phyloP scores from a whole-genome alignment of 2,329 filamentous ascomycete species.

The Colletotrichum neosansevieriae region DNA sequence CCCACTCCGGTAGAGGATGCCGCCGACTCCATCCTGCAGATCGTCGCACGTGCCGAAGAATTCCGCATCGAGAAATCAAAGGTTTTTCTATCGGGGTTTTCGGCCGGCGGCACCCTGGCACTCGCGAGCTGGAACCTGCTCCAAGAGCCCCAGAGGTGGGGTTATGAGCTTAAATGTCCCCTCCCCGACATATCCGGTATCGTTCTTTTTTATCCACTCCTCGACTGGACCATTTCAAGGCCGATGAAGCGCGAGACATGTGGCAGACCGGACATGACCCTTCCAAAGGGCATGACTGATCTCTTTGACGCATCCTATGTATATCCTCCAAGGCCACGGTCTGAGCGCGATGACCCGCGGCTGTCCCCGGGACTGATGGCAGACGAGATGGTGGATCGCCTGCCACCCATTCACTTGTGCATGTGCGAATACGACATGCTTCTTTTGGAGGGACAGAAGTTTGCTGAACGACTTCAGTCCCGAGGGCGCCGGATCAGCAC shows the following conservation, averaged over 20 bases:
- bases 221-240: constrained; percentile 70
- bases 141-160: constrained; percentile 55
- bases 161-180: constrained; percentile 53
- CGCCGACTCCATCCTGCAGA: constrained; percentile 72
- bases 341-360: constrained; percentile 63
- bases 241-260: constrained; percentile 67
- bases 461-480: constrained; percentile 67
- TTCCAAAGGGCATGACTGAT: constrained; percentile 69
- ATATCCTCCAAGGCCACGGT: constrained; percentile 60
- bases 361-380: constrained; percentile 70
- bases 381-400: constrained; percentile 63
- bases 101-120: constrained; percentile 69
- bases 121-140: constrained; percentile 62
- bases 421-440: constrained; percentile 76
- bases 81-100: constrained; percentile 73
- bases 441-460: constrained; percentile 69
- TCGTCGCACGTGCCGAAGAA: constrained; percentile 66
- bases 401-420: constrained; percentile 67
- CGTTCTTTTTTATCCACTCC: constrained; percentile 71
- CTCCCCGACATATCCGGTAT: constrained; percentile 64
- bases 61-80: constrained; percentile 68
- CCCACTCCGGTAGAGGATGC: constrained; percentile 75
- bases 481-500: constrained; percentile 46
- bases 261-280: constrained; percentile 66
- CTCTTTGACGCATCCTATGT: constrained; percentile 74